Evolutionary conservation across 1,284 basidiomycete genomes (phyloP).

Genomic region (Termitomyces sp.): DNA sequence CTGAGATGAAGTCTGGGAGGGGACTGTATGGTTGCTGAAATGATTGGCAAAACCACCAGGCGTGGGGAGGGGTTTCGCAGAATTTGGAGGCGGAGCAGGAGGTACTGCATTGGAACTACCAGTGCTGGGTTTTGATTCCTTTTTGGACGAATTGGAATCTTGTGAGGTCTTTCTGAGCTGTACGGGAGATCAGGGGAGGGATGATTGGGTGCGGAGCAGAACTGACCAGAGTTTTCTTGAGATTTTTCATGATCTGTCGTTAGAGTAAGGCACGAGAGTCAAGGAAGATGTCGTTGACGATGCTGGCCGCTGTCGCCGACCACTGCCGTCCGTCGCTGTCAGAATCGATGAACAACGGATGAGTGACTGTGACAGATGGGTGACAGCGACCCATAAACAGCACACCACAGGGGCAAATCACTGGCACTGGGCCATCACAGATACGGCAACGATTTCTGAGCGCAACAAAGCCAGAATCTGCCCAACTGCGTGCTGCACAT

Average conservation of each 20-base stretch:
- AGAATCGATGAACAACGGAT: slow-evolving; percentile 33
- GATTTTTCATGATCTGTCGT: slow-evolving; percentile 66
- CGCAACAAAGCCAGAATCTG: neutral
- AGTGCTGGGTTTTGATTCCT: slow-evolving; percentile 50
- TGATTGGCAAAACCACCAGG: slow-evolving; percentile 33
- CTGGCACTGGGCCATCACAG: neutral
- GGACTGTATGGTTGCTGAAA: slow-evolving; percentile 34
- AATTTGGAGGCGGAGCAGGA: slow-evolving; percentile 62
- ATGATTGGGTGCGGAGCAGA: slow-evolving; percentile 14
- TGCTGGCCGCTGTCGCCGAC: slow-evolving; percentile 16
- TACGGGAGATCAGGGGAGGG: slow-evolving; percentile 13
- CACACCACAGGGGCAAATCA: slow-evolving; percentile 2
- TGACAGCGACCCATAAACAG: slow-evolving; percentile 13
- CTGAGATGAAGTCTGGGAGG: slow-evolving; percentile 43
- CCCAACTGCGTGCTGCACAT: neutral
- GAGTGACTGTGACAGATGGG: slow-evolving; percentile 17
- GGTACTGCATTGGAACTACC: slow-evolving; percentile 43
- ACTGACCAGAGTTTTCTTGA: slow-evolving; percentile 84
- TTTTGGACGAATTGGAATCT: slow-evolving; percentile 65
- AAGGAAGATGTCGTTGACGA: slow-evolving; percentile 12
- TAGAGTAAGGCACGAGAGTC: slow-evolving; percentile 6
- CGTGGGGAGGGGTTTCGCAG: slow-evolving; percentile 54
- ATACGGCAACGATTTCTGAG: neutral
- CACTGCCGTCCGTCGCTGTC: slow-evolving; percentile 17
- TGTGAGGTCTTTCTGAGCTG: slow-evolving; percentile 67